phyloP scores from a whole-genome alignment of 352 stramenopile genomes.

The Pythium phragmitis region DNA sequence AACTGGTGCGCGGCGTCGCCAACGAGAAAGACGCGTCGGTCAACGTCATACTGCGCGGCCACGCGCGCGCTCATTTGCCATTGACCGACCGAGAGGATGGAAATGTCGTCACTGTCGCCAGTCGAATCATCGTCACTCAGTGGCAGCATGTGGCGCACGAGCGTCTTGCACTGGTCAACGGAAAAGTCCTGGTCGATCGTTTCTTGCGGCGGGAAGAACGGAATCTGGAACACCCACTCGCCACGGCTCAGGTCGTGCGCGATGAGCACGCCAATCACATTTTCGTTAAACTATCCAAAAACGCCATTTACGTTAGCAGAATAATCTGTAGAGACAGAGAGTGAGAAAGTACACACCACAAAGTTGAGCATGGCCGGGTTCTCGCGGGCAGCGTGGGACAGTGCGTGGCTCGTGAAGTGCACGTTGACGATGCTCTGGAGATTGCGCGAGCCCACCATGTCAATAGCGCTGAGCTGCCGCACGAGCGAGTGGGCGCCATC shows the following conservation, averaged over 20 bases:
- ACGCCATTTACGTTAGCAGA: too few species aligned
- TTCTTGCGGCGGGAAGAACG: slow-evolving; percentile 89
- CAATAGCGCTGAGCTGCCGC: slow-evolving; percentile 64
- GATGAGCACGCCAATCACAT: slow-evolving; percentile 91
- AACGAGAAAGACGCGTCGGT: slow-evolving; percentile 81
- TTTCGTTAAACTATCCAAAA: slow-evolving; percentile 61
- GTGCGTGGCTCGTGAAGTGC: slow-evolving; percentile 87
- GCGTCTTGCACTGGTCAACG: slow-evolving; percentile 45
- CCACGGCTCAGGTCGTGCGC: slow-evolving; percentile 88
- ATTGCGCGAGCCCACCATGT: slow-evolving; percentile 67
- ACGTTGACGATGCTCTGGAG: slow-evolving; percentile 94
- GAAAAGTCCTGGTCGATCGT: slow-evolving; percentile 67
- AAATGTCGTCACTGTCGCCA: slow-evolving; percentile 48
- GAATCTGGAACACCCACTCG: slow-evolving; percentile 93
- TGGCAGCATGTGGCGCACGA: slow-evolving; percentile 54
- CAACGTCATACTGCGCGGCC: slow-evolving; percentile 80
- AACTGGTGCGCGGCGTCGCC: slow-evolving; percentile 93
- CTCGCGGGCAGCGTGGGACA: slow-evolving; percentile 52
- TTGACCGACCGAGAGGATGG: slow-evolving; percentile 81
- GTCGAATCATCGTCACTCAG: slow-evolving; percentile 4
- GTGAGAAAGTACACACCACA: slow-evolving; percentile 44
- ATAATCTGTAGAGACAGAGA: background rate
- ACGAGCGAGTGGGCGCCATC: slow-evolving; percentile 90
- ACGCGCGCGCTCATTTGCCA: slow-evolving; percentile 94
- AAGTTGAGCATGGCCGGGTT: slow-evolving; percentile 95